Conservation (phyloP, 495 filamentous ascomycete species). For the Podospora anserina region DNA sequence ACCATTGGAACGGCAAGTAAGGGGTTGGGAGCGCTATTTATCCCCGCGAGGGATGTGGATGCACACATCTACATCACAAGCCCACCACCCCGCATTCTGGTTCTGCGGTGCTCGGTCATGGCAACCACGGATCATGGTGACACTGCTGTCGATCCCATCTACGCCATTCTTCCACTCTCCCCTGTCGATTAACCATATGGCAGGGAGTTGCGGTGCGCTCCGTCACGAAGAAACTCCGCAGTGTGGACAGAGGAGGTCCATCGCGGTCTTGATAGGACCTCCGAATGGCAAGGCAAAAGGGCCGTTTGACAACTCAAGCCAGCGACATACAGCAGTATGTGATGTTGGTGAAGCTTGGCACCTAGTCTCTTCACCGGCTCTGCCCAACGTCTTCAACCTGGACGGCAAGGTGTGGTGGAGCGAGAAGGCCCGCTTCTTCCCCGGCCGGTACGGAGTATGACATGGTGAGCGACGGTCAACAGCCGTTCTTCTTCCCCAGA, state of each 20-base stretch:
- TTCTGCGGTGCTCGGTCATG: neutral
- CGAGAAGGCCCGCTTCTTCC: neutral
- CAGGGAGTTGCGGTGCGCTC: neutral
- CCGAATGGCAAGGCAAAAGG: conserved; percentile 18
- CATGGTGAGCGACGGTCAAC: conserved; percentile 5
- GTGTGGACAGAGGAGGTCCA: neutral
- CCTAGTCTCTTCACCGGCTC: neutral
- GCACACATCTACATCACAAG: neutral
- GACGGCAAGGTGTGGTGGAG: neutral
- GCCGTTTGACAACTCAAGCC: conserved; percentile 10
- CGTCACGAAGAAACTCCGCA: neutral
- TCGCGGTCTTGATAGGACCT: neutral
- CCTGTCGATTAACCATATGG: neutral
- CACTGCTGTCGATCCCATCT: conserved; percentile 1
- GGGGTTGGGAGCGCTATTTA: neutral
- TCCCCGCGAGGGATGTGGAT: conserved; percentile 1
- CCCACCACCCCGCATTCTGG: neutral
- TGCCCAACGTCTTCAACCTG: neutral
- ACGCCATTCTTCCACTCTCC: neutral
- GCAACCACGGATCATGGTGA: neutral
- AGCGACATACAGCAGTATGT: neutral
- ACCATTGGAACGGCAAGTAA: neutral
- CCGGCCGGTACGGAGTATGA: neutral
- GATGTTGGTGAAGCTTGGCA: conserved; percentile 5
- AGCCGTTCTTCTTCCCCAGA: neutral